Conservation (phyloP, 441 rosid species). For the Geranium incanum region DNA sequence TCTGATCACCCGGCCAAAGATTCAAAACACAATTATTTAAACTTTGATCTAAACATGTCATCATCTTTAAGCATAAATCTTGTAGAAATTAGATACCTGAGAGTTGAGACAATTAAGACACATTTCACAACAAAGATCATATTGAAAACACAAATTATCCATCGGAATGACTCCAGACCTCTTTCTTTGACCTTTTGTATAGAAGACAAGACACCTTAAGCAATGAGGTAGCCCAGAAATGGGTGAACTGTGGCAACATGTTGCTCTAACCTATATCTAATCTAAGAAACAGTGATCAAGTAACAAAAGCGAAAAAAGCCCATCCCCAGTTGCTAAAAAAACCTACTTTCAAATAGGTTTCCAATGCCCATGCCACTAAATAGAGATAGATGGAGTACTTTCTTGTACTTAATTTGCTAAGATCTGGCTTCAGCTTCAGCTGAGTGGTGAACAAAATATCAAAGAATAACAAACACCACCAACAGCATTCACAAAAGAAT, state of each 20-base stretch:
- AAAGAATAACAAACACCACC: not conserved
- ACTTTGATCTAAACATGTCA: too few relatives aligned
- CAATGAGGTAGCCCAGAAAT: not conserved
- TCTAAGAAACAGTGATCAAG: conserved; percentile 7
- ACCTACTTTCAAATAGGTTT: conserved; percentile 9
- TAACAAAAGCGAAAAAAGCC: conserved; percentile 5
- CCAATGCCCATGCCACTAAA: conserved; percentile 18
- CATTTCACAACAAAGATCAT: not conserved
- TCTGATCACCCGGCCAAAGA: too few relatives aligned
- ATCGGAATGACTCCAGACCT: not conserved
- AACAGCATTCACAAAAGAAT: conserved; percentile 25
- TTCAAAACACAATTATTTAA: too few relatives aligned
- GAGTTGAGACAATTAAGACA: not conserved
- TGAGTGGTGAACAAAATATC: conserved; percentile 7
- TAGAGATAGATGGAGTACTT: not conserved
- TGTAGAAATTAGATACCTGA: not conserved
- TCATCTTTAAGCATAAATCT: not conserved
- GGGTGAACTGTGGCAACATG: not conserved
- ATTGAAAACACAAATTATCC: not conserved
- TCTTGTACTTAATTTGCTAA: conserved; percentile 14
- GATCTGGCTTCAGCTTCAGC: conserved; percentile 15
- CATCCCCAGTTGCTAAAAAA: not conserved
- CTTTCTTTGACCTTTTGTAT: not conserved
- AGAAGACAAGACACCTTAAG: too few relatives aligned
- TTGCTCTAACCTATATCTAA: not conserved